Base-by-base conservation (phyloP, 768 basidiomycete genomes). In the Mycena pura region DNA sequence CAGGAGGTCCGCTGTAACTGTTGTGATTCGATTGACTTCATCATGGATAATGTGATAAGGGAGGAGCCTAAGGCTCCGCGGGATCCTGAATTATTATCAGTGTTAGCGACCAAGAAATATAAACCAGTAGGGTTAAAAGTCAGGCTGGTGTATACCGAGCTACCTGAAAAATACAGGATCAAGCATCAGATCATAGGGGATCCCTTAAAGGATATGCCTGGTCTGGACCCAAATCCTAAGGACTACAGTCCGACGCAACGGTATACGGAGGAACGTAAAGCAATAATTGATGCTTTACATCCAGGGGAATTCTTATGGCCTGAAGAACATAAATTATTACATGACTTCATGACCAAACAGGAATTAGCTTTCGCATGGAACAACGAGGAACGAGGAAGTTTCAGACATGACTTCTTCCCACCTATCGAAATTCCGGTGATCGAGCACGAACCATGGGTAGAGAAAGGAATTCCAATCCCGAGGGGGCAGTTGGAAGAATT, bases 291-390 rank as follows among this genome's bases (percentile, higher is more conserved):
- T 4, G 60, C 69, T 14, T 61, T 67, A 31, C 41, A 64, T 21
- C 57, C 62, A 13, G 47, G 28, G 6, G 64, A 62, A 0, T 74
- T 72, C 36, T 45, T 75, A 6, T 67, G 62, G 63, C 63, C 64
- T 9, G 74, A 71, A 56, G 74, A 75, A 57, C 50, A 60, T 25
- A 68, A 69, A 38, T 56, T 73, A 8, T 57, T 73, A 50, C 38
- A 61, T 8, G 59, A 72, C 0, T 57, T 75, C 11, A 49, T 76
- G 36, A 51, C 36, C 11, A 40, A 53, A 5, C 69, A 75, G 7
- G 63, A 74, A 10, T 3, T 10, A 19, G 58, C 58, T n/a, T 60
- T 60, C 21, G 58, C 58, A 1, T 60, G 58, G 58, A 21, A 41
- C 27, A 49, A 60, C 25, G 38, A 41, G 5, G 40, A 60, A 24